A percentile compares a stretch with the other conserved stretches of the same genome.
phyloP scores from a whole-genome alignment of 2,329 filamentous ascomycete species.

The Colletotrichum sublineola region DNA sequence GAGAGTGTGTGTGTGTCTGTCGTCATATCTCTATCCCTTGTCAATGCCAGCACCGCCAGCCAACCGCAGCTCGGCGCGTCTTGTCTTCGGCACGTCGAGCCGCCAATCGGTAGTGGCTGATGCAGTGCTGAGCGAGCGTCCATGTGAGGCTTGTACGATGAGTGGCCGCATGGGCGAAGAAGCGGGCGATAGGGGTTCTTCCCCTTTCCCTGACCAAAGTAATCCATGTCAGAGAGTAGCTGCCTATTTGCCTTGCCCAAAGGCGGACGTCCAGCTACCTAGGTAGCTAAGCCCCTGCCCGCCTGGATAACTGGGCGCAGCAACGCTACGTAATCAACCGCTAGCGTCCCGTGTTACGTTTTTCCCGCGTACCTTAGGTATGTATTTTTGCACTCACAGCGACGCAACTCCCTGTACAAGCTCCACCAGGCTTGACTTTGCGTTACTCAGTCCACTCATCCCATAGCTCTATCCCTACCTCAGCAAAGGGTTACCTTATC shows the following conservation, averaged over 20 bases:
- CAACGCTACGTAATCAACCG: constrained; percentile 7
- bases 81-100: neutral
- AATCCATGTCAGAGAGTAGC: neutral
- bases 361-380: constrained; percentile 20
- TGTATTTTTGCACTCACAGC: neutral
- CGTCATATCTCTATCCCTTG: constrained; percentile 21
- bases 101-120: constrained; percentile 17
- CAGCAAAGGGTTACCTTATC: constrained; percentile 23
- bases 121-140: neutral
- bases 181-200: neutral
- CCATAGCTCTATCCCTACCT: constrained; percentile 19
- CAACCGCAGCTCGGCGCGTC: constrained; percentile 4
- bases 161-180: neutral
- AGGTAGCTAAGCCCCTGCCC: constrained; percentile 12
- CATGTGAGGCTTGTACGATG: neutral
- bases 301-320: constrained; percentile 37
- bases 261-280: neutral
- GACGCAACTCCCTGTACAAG: neutral
- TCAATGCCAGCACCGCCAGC: constrained; percentile 7
- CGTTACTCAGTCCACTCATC: constrained; percentile 5
- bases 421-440: neutral
- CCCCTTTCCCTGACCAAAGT: neutral
- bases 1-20: constrained; percentile 7
- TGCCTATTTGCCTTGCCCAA: neutral
- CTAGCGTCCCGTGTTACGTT: constrained; percentile 7